A percentile compares a stretch with the other conserved stretches of the same genome.
These are phyloP conservation scores for Cymbopogon citratus DNA, from an alignment of 176 grass and related monocot species.

Conservation along the genomic window DNA sequence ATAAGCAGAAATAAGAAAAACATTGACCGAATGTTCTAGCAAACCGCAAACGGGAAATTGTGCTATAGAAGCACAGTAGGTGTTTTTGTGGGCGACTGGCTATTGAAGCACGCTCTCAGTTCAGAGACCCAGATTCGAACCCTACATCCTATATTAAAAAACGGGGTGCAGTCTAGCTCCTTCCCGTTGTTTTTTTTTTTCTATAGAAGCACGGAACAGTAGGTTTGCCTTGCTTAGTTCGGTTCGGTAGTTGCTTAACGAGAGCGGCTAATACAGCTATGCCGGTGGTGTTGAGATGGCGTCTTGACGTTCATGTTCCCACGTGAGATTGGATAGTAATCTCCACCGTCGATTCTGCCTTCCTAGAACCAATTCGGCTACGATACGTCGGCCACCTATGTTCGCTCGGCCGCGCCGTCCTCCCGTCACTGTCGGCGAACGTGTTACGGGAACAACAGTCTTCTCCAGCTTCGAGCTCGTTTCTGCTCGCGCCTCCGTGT, in stretches of 20 bases:
- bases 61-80: too few relatives aligned
- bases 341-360: not conserved
- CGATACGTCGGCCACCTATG: not conserved
- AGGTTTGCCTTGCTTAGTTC: not conserved
- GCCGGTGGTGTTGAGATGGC: not conserved
- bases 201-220: too few relatives aligned
- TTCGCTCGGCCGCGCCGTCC: not conserved
- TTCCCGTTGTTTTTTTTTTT: too few relatives aligned
- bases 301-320: not conserved
- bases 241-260: not conserved
- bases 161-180: too few relatives aligned
- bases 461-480: not conserved
- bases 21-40: too few relatives aligned
- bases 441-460: not conserved
- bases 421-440: not conserved
- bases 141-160: too few relatives aligned
- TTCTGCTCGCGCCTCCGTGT: slow-evolving; percentile 16
- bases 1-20: too few relatives aligned
- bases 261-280: not conserved
- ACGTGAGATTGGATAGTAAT: not conserved
- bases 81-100: too few relatives aligned
- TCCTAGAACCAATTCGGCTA: not conserved
- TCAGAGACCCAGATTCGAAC: too few relatives aligned
- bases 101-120: too few relatives aligned
- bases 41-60: too few relatives aligned